Percentiles rank a stretch among this genome's conserved stretches.
These are phyloP conservation scores for Botrytis galanthina DNA, from an alignment of 2,329 filamentous ascomycete species.

Conservation along the genomic window DNA sequence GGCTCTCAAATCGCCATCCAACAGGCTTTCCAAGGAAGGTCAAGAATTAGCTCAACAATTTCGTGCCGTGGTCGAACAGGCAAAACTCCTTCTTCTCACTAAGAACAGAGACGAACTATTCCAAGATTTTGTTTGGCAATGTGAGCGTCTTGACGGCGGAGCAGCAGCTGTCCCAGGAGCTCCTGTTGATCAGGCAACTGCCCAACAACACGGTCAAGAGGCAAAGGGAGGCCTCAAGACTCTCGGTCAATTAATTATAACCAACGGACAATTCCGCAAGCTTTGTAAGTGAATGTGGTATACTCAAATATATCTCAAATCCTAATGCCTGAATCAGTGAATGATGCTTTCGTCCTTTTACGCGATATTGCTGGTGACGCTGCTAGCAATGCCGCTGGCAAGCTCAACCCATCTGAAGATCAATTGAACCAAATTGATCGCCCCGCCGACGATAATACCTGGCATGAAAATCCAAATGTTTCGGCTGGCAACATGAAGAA, in stretches of 20 bases:
- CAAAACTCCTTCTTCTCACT: slow-evolving; percentile 79
- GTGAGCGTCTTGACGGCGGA: slow-evolving; percentile 68
- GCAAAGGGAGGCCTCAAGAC: slow-evolving; percentile 83
- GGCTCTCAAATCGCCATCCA: slow-evolving; percentile 66
- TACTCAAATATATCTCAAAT: neutral
- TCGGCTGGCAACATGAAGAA: slow-evolving; percentile 67
- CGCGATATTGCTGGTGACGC: slow-evolving; percentile 92
- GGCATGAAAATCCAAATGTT: slow-evolving; percentile 83
- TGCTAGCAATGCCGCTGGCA: slow-evolving; percentile 72
- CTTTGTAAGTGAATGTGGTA: slow-evolving; percentile 24
- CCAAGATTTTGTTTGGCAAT: slow-evolving; percentile 97
- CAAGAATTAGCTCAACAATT: slow-evolving; percentile 74
- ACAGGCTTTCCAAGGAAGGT: slow-evolving; percentile 79
- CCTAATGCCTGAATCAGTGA: slow-evolving; percentile 49
- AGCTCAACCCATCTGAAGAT: slow-evolving; percentile 75
- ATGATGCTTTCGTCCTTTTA: slow-evolving; percentile 74
- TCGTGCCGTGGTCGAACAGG: slow-evolving; percentile 75
- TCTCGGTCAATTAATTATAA: slow-evolving; percentile 83
- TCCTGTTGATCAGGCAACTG: slow-evolving; percentile 71
- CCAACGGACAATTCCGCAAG: slow-evolving; percentile 72
- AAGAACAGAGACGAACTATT: slow-evolving; percentile 95
- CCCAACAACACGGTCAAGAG: slow-evolving; percentile 79
- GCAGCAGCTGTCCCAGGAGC: slow-evolving; percentile 60
- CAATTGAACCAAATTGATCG: slow-evolving; percentile 72
- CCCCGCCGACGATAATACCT: slow-evolving; percentile 87